Evolutionary conservation across 371 early-diverging fungal genomes (phyloP).

Genomic region (Capniomyces stellatus): DNA sequence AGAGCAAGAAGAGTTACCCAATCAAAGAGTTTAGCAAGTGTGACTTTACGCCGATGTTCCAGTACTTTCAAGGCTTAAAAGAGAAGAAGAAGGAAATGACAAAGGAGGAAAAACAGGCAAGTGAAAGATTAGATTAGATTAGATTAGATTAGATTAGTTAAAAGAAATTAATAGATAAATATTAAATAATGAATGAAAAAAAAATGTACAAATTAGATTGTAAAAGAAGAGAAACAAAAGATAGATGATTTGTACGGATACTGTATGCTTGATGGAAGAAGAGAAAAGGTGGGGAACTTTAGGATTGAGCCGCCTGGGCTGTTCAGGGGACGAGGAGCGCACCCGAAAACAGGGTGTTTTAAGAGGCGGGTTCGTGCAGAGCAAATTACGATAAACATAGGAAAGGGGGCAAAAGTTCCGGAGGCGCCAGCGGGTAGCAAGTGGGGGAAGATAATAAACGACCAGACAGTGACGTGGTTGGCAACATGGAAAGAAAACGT

Average conservation of each 20-base stretch:
- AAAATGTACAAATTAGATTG: neutral
- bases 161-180: too few relatives aligned
- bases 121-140: too few relatives aligned
- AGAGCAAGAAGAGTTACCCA: constrained; percentile 39
- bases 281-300: constrained; percentile 94
- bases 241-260: constrained; percentile 58
- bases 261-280: constrained; percentile 70
- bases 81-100: constrained; percentile 67
- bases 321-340: constrained; percentile 92
- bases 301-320: constrained; percentile 91
- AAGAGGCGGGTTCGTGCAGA: constrained; percentile 82
- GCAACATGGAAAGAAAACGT: constrained; percentile 97
- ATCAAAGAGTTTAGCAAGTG: constrained; percentile 67
- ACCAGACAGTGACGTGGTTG: constrained; percentile 87
- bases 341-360: constrained; percentile 83
- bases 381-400: constrained; percentile 83
- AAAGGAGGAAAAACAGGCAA: constrained; percentile 73
- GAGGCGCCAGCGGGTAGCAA: constrained; percentile 70
- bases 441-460: constrained; percentile 77
- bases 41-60: constrained; percentile 74
- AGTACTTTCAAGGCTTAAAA: constrained; percentile 53
- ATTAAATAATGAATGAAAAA: too few relatives aligned
- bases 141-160: too few relatives aligned
- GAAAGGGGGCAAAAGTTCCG: constrained; percentile 58
- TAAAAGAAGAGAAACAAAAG: constrained; percentile 51